These are phyloP conservation scores for Syncephalastrum sp. DNA, from an alignment of 371 early-diverging fungal species.

Conservation along the genomic window DNA sequence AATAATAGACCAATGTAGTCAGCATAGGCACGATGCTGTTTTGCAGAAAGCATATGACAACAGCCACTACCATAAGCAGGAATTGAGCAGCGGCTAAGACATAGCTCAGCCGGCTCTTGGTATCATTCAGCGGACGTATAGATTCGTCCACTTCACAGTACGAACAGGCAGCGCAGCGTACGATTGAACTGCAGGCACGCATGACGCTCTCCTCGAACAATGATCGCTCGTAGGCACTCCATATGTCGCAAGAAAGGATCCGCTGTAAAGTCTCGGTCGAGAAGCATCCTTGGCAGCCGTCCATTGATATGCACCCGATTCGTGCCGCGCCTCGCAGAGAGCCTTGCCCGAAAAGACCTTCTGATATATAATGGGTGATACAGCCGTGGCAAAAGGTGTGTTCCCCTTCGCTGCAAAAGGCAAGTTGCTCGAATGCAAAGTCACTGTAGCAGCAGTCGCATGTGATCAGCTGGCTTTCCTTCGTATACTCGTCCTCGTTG, in stretches of 20 bases:
- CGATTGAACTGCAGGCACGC: constrained; percentile 19
- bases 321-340: constrained; percentile 42
- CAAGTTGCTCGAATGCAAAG: constrained; percentile 51
- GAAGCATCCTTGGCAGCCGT: constrained; percentile 37
- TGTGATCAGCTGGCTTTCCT: constrained; percentile 38
- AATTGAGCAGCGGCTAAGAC: constrained; percentile 15
- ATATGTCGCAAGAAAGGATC: constrained; percentile 30
- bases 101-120: not conserved
- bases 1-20: constrained; percentile 9
- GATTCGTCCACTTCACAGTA: constrained; percentile 53
- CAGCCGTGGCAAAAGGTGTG: constrained; percentile 58
- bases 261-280: constrained; percentile 21
- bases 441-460: constrained; percentile 62
- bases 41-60: constrained; percentile 5
- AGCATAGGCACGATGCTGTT: not conserved
- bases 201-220: constrained; percentile 36
- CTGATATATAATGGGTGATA: constrained; percentile 40
- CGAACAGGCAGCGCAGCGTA: constrained; percentile 53
- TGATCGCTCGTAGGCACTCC: constrained; percentile 42
- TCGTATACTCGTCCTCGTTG: constrained; percentile 41
- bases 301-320: constrained; percentile 45
- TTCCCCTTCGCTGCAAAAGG: constrained; percentile 47
- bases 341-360: constrained; percentile 61
- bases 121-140: constrained; percentile 13
- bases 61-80: constrained; percentile 30